Percentiles rank a stretch among this genome's conserved stretches.
phyloP scores from a whole-genome alignment of 148 eudicot genomes.

The Vaccinium vitisidaea region DNA sequence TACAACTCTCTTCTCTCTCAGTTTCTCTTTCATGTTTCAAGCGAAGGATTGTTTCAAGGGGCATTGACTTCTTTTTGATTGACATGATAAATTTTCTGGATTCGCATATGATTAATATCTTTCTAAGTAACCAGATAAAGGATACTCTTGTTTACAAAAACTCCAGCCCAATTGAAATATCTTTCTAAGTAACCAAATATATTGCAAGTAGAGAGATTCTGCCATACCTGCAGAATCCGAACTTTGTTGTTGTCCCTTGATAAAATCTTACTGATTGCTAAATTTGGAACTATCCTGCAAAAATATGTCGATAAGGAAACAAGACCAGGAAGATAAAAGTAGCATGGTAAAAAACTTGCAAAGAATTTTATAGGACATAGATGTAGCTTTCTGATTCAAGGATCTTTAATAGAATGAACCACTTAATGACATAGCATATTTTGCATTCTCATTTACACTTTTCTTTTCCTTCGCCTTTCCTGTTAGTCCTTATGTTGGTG shows the following conservation, averaged over 20 bases:
- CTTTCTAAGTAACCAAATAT: neutral
- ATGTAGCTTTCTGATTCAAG: neutral
- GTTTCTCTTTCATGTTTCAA: neutral
- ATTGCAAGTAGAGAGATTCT: neutral
- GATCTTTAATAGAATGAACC: neutral
- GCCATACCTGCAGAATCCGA: constrained; percentile 79
- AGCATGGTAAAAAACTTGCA: constrained; percentile 1
- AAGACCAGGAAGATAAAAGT: constrained; percentile 10
- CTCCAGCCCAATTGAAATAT: neutral
- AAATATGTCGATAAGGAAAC: neutral
- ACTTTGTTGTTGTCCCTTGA: constrained; percentile 90
- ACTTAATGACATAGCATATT: neutral
- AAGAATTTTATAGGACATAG: neutral
- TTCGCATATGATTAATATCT: neutral
- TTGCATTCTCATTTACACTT: neutral
- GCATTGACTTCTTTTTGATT: neutral
- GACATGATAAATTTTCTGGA: neutral
- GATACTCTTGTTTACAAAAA: neutral
- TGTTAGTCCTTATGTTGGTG: neutral
- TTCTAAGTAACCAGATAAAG: too few relatives aligned
- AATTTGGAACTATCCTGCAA: constrained; percentile 92
- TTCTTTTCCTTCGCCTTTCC: neutral
- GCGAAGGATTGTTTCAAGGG: neutral
- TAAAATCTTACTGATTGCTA: constrained; percentile 91
- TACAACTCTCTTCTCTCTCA: neutral